Evolutionary conservation across 768 basidiomycete genomes (phyloP).

Genomic region (Suillus bovinus): DNA sequence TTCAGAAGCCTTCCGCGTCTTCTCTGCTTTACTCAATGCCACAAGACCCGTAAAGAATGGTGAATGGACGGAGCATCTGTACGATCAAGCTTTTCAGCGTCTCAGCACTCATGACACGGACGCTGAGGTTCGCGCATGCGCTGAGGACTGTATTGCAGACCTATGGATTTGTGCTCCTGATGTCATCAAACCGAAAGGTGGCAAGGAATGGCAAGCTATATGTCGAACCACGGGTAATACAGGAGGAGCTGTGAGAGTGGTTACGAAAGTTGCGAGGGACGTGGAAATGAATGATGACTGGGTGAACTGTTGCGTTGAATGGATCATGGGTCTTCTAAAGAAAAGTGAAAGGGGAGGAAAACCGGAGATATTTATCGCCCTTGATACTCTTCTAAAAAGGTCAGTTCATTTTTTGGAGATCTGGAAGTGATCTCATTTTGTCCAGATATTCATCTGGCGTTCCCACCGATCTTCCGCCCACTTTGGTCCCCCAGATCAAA

Average conservation of each 20-base stretch:
- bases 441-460: slow-evolving; percentile 46
- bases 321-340: slow-evolving; percentile 71
- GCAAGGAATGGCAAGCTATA: slow-evolving; percentile 81
- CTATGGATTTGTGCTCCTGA: slow-evolving; percentile 88
- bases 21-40: slow-evolving; percentile 78
- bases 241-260: slow-evolving; percentile 76
- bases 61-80: slow-evolving; percentile 73
- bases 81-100: slow-evolving; percentile 69
- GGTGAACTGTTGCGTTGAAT: slow-evolving; percentile 79
- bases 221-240: slow-evolving; percentile 70
- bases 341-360: slow-evolving; percentile 81
- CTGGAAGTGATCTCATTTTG: slow-evolving; percentile 15
- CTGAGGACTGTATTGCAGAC: slow-evolving; percentile 82
- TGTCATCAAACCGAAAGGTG: slow-evolving; percentile 57
- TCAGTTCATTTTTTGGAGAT: slow-evolving; percentile 28
- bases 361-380: slow-evolving; percentile 73
- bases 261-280: slow-evolving; percentile 79
- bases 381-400: slow-evolving; percentile 74
- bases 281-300: slow-evolving; percentile 73
- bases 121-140: slow-evolving; percentile 81
- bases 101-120: slow-evolving; percentile 85
- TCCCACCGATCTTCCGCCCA: slow-evolving; percentile 58
- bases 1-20: slow-evolving; percentile 85
- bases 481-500: slow-evolving; percentile 73
- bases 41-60: slow-evolving; percentile 64